phyloP scores from a whole-genome alignment of 1,284 basidiomycete genomes.

The Meira miltonrushii region DNA sequence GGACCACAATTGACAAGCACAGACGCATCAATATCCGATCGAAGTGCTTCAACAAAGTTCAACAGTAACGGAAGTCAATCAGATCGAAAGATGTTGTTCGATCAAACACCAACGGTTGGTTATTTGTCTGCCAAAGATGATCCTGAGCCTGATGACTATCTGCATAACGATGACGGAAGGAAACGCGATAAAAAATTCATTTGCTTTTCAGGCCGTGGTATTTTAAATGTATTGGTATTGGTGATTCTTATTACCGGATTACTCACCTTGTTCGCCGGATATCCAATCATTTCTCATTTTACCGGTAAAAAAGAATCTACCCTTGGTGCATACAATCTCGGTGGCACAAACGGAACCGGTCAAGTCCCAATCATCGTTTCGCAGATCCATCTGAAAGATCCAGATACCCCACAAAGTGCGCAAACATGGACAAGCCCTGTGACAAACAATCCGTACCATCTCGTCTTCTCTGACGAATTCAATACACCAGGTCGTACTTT shows the following conservation, averaged over 20 bases:
- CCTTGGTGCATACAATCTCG: constrained; percentile 58
- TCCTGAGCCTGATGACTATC: constrained; percentile 5
- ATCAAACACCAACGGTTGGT: too few species aligned
- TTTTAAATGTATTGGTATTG: constrained; percentile 29
- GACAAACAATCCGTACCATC: constrained; percentile 43
- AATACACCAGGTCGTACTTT: constrained; percentile 65
- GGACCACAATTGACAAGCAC: too few species aligned
- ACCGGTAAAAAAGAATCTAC: constrained; percentile 7
- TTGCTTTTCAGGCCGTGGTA: constrained; percentile 18
- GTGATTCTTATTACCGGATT: constrained; percentile 21
- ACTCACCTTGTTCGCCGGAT: constrained; percentile 29
- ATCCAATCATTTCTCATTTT: constrained; percentile 29
- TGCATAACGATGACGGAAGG: constrained; percentile 16
- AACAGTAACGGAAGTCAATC: too few species aligned
- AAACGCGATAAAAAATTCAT: constrained; percentile 5
- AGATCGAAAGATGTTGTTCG: too few species aligned
- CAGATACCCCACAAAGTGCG: constrained; percentile 29
- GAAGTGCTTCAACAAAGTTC: too few species aligned
- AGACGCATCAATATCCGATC: too few species aligned
- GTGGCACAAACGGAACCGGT: constrained; percentile 58
- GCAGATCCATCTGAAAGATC: constrained; percentile 26
- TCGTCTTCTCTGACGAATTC: constrained; percentile 70
- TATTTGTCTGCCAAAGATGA: too few species aligned
- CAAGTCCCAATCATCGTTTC: constrained; percentile 36
- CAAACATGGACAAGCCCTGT: constrained; percentile 18